These are phyloP conservation scores for Podospora conica DNA, from an alignment of 495 filamentous ascomycete species.

Conservation along the genomic window DNA sequence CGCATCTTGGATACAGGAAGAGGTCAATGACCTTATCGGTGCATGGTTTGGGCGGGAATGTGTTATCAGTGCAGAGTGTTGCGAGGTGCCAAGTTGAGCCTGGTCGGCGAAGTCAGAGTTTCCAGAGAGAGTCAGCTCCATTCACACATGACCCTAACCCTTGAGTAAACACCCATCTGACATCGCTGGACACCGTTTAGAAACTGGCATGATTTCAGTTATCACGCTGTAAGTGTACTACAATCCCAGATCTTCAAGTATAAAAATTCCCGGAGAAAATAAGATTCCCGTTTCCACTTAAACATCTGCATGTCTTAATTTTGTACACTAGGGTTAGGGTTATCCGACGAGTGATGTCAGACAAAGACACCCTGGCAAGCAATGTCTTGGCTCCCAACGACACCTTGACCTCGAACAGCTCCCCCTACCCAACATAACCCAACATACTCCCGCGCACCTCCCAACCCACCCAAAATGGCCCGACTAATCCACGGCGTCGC, in stretches of 20 bases:
- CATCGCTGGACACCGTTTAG: not conserved
- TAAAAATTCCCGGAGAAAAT: not conserved
- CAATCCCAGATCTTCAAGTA: not conserved
- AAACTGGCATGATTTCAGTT: not conserved
- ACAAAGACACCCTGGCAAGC: not conserved
- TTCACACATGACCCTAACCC: not conserved
- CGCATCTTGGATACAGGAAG: conserved; percentile 18
- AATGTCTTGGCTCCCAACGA: not conserved
- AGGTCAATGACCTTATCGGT: not conserved
- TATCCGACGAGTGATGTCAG: conserved; percentile 3
- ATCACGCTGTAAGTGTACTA: not conserved
- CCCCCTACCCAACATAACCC: not conserved
- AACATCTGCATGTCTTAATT: not conserved
- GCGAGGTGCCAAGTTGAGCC: not conserved
- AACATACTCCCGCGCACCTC: too few relatives aligned
- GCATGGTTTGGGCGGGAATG: not conserved
- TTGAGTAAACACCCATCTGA: not conserved
- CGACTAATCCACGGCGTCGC: conserved; percentile 22
- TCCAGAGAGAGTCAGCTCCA: not conserved
- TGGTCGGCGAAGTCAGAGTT: not conserved
- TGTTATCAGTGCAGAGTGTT: not conserved
- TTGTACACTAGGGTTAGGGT: conserved; percentile 16
- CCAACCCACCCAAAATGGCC: conserved; percentile 18
- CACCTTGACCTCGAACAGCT: not conserved
- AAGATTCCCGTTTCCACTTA: not conserved